These are phyloP conservation scores for Kwoniella shivajii DNA, from an alignment of 1,284 basidiomycete species.

Conservation along the genomic window DNA sequence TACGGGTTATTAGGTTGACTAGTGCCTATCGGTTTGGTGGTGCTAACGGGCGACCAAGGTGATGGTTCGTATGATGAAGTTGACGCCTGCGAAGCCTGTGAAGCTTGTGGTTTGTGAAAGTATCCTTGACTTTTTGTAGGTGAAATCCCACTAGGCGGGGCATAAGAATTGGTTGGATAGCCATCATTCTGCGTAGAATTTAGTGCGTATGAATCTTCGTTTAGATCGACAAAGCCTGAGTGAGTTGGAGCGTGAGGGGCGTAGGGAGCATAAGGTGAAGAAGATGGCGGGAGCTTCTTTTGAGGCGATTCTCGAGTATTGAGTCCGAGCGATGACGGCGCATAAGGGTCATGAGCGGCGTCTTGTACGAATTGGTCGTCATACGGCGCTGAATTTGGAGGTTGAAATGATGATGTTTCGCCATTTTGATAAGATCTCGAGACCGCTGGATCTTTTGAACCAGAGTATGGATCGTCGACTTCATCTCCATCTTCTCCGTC, in stretches of 20 bases:
- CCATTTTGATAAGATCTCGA: too few relatives aligned
- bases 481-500: slow-evolving; percentile 12
- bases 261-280: slow-evolving; percentile 4
- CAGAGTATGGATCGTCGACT: not conserved
- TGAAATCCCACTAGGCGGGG: not conserved
- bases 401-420: too few relatives aligned
- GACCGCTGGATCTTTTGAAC: not conserved
- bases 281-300: not conserved
- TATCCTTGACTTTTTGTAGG: slow-evolving; percentile 2
- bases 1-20: slow-evolving; percentile 25
- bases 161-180: not conserved
- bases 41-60: slow-evolving; percentile 15
- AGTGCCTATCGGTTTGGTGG: slow-evolving; percentile 8
- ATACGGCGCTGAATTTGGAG: too few relatives aligned
- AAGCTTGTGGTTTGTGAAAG: not conserved
- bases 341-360: slow-evolving; percentile 10
- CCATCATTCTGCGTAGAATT: not conserved
- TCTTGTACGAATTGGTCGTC: too few relatives aligned
- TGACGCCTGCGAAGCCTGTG: slow-evolving; percentile 11
- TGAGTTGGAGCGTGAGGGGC: not conserved
- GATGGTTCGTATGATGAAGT: slow-evolving; percentile 22
- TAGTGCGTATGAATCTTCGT: slow-evolving; percentile 3
- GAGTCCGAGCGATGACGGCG: slow-evolving; percentile 11
- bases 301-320: not conserved
- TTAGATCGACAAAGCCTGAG: not conserved